A percentile compares a stretch with the other conserved stretches of the same genome.
phyloP scores from a whole-genome alignment of 306 rosid genomes.

The Cicer chorassanicum region DNA sequence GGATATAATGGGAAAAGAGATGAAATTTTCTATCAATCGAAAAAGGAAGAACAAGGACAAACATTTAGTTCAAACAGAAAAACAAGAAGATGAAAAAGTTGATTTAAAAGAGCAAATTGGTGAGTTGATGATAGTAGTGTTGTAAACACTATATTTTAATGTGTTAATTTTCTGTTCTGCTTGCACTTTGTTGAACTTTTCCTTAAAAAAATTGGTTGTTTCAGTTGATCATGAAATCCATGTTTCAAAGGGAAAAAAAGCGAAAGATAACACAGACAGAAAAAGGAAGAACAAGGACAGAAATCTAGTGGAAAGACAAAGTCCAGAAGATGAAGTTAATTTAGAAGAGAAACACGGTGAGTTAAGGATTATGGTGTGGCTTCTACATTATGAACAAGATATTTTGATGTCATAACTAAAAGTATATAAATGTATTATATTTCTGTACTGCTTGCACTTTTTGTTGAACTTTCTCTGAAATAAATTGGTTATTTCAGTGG shows the following conservation, averaged over 20 bases:
- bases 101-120: too few species aligned
- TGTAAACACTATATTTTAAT: too few species aligned
- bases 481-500: too few species aligned
- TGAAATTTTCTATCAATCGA: too few species aligned
- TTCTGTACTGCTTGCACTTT: neutral
- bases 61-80: too few species aligned
- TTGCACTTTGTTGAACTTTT: neutral
- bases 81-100: too few species aligned
- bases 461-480: too few species aligned
- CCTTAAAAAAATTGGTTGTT: slow-evolving; percentile 30
- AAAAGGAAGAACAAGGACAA: too few species aligned
- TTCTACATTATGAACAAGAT: neutral
- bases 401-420: neutral
- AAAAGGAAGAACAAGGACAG: slow-evolving; percentile 48
- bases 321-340: slow-evolving; percentile 32
- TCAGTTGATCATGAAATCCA: slow-evolving; percentile 45
- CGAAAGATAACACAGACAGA: slow-evolving; percentile 40
- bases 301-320: slow-evolving; percentile 27
- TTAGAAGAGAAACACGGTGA: neutral
- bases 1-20: too few species aligned
- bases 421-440: too few species aligned
- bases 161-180: neutral
- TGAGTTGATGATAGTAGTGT: too few species aligned
- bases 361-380: neutral
- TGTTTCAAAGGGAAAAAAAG: slow-evolving; percentile 33